These are phyloP conservation scores for Aureococcus anophagefferens DNA, from an alignment of 108 stramenopile species.

Conservation along the genomic window DNA sequence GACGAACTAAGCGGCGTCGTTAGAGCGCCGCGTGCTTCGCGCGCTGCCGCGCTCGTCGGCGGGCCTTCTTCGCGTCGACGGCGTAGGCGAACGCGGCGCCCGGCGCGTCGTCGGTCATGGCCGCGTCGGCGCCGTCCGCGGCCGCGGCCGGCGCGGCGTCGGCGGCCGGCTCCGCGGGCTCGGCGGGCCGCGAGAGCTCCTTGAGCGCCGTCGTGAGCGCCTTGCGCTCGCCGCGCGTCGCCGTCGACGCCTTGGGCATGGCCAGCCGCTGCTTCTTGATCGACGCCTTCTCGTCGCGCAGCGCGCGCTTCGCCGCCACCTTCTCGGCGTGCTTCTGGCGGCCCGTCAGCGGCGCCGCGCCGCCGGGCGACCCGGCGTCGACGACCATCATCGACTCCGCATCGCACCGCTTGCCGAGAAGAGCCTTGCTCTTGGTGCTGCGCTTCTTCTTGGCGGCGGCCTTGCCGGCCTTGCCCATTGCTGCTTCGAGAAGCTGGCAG, in stretches of 20 bases:
- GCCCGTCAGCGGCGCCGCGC: background rate
- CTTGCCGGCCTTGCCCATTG: background rate
- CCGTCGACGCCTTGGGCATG: background rate
- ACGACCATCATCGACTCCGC: background rate
- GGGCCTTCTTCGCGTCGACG: too few relatives aligned
- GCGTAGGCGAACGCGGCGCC: too few relatives aligned
- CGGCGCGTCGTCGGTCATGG: too few relatives aligned
- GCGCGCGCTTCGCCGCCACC: background rate
- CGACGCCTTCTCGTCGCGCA: background rate
- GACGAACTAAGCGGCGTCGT: too few relatives aligned
- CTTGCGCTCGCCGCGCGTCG: background rate
- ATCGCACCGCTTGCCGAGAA: background rate
- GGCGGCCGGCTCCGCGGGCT: too few relatives aligned
- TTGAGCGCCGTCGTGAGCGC: background rate
- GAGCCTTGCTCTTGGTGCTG: background rate
- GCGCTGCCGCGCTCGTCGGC: too few relatives aligned
- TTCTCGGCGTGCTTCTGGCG: background rate
- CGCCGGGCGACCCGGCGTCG: background rate
- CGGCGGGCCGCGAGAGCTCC: too few relatives aligned
- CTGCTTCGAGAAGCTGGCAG: background rate
- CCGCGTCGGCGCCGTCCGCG: too few relatives aligned
- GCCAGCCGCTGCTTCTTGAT: background rate
- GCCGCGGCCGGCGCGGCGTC: too few relatives aligned
- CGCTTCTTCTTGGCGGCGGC: background rate
- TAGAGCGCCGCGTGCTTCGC: too few relatives aligned